phyloP scores from a whole-genome alignment of 2,329 filamentous ascomycete species.

The Cytospora piceicola region DNA sequence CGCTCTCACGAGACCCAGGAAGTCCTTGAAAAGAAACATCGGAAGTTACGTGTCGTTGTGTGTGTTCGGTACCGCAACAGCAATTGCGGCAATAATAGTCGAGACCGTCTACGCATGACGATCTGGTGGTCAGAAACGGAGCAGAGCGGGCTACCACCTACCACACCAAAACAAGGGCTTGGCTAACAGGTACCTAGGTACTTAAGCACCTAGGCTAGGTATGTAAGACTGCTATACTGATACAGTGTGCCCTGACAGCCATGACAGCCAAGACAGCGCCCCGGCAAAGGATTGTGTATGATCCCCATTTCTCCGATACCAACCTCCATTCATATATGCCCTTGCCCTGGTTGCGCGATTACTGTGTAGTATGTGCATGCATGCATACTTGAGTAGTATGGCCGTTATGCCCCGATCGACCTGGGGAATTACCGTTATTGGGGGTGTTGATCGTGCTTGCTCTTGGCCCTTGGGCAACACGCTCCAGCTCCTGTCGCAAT shows the following conservation, averaged over 20 bases:
- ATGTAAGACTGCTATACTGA: too few species aligned
- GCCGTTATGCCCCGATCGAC: constrained; percentile 6
- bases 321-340: constrained; percentile 10
- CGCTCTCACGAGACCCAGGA: not conserved
- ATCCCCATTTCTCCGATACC: not conserved
- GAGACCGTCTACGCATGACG: not conserved
- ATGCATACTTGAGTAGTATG: too few species aligned
- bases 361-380: not conserved
- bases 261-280: not conserved
- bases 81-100: not conserved
- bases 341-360: constrained; percentile 11
- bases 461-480: too few species aligned
- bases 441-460: not conserved
- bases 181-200: too few species aligned
- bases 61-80: not conserved
- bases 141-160: too few species aligned
- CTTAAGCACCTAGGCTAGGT: too few species aligned
- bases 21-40: not conserved
- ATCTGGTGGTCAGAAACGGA: not conserved
- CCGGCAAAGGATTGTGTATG: not conserved
- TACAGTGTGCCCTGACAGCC: not conserved
- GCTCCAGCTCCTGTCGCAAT: too few species aligned
- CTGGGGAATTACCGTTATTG: constrained; percentile 11
- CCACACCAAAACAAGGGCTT: too few species aligned
- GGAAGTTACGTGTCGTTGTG: not conserved